These are phyloP conservation scores for Grosmannia penicillata DNA, from an alignment of 2,329 filamentous ascomycete genomes.

Conservation along the genomic window DNA sequence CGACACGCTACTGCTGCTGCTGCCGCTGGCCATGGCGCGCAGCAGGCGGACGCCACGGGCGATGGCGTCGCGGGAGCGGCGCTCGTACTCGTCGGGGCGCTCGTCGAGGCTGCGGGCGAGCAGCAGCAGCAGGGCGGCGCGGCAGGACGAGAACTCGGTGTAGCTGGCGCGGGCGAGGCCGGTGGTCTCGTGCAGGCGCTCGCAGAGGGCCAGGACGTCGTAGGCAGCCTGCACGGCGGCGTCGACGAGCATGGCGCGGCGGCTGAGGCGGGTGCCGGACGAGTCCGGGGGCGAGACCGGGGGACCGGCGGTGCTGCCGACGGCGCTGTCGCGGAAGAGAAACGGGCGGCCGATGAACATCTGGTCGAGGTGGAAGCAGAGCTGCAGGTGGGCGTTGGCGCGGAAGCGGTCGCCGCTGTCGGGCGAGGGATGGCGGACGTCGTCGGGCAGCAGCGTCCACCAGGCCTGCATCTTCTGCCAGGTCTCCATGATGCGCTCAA, in stretches of 20 bases:
- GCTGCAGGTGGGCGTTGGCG: constrained; percentile 32
- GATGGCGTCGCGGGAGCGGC: constrained; percentile 1
- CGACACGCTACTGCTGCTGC: constrained; percentile 3
- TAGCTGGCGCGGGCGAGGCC: constrained; percentile 39
- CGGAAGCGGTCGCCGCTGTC: constrained; percentile 24
- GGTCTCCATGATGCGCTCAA: constrained; percentile 22
- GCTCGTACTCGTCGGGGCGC: neutral
- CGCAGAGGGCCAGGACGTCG: constrained; percentile 33
- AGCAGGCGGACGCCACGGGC: constrained; percentile 2
- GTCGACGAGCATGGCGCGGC: constrained; percentile 22
- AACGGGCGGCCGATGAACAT: constrained; percentile 40
- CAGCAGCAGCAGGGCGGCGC: constrained; percentile 33
- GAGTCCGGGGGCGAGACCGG: neutral
- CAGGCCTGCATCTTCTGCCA: constrained; percentile 24
- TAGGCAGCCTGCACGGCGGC: constrained; percentile 38
- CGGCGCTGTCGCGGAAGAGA: constrained; percentile 21
- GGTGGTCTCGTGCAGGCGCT: constrained; percentile 30
- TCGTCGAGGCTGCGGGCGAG: constrained; percentile 9
- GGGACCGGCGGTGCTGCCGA: constrained; percentile 7
- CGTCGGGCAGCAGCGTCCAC: constrained; percentile 23
- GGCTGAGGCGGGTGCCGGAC: constrained; percentile 1
- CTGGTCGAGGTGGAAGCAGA: constrained; percentile 36
- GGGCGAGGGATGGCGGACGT: constrained; percentile 25
- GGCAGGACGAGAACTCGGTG: constrained; percentile 40
- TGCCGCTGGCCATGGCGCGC: constrained; percentile 1